A percentile compares a stretch with the other conserved stretches of the same genome.
Evolutionary conservation across 2,329 filamentous ascomycete genomes (phyloP).

Genomic region (Calonectria ilicicola): DNA sequence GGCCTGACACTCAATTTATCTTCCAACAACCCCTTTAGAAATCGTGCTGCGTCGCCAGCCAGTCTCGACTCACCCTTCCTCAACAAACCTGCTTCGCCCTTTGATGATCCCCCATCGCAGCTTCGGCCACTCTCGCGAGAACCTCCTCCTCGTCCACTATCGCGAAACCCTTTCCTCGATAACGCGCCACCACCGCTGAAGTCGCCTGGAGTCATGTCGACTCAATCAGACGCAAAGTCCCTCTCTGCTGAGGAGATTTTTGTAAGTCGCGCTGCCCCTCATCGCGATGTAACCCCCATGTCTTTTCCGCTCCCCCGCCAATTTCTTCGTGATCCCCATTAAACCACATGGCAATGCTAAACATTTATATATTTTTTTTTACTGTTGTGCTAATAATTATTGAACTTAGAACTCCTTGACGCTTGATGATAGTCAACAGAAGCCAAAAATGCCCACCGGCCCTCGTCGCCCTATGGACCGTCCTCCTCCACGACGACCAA

Average conservation of each 20-base stretch:
- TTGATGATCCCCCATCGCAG: slow-evolving; percentile 64
- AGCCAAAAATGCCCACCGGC: slow-evolving; percentile 52
- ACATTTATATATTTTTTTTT: no score
- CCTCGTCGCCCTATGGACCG: slow-evolving; percentile 52
- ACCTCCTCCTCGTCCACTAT: slow-evolving; percentile 77
- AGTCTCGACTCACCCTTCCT: slow-evolving; percentile 48
- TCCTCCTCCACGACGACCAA: slow-evolving; percentile 36
- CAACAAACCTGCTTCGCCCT: slow-evolving; percentile 65
- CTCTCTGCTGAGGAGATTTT: slow-evolving; percentile 78
- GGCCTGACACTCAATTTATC: slow-evolving; percentile 75
- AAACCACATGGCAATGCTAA: not conserved
- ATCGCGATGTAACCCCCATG: no score
- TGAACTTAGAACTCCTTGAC: slow-evolving; percentile 72
- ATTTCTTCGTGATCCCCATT: not conserved
- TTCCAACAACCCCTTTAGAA: slow-evolving; percentile 87
- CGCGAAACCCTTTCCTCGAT: slow-evolving; percentile 83
- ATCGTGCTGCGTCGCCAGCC: slow-evolving; percentile 74
- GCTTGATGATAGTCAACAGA: slow-evolving; percentile 68
- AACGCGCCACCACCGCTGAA: slow-evolving; percentile 56
- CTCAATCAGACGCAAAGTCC: slow-evolving; percentile 57
- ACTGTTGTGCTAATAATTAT: slow-evolving; percentile 22
- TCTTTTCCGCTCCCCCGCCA: not conserved
- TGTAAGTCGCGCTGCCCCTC: slow-evolving; percentile 67
- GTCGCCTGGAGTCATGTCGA: slow-evolving; percentile 63
- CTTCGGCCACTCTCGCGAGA: slow-evolving; percentile 77